Evolutionary conservation across 2,329 filamentous ascomycete species (phyloP), one percentile per base, ranked within the genome.

Genomic region (Colletotrichum sp.): DNA sequence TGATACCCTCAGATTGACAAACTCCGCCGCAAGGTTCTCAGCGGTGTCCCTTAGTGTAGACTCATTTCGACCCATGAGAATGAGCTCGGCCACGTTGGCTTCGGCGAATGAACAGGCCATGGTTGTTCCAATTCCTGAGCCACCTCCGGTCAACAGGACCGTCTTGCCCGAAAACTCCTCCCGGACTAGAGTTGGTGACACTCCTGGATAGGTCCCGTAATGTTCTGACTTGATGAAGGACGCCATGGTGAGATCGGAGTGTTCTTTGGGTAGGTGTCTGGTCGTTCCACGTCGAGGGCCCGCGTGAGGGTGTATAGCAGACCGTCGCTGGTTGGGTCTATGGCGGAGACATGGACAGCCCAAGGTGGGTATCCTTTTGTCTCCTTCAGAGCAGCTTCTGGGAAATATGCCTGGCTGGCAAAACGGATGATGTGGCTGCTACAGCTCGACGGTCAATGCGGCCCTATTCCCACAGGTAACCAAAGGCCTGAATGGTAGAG

Each of bases 131-230:
- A 95, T 92, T 30, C 93, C 92, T 0, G 88, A 89, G 1, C 90
- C 90, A n/a, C 89, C 92, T 55, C 93, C 93, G 2, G 92, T 93
- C 80, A 95, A 91, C 15, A 95, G 86, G 7, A 93, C 90, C 1
- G 88, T 92, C 28, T 82, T 82, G 28, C 86, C 86, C 4, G 32
- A 43, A n/a, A 69, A 60, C 52, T 69, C 66, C 18, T 60, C 66
- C 13, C 30, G 30, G 24, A 69, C 52, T 58, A 58, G 66, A 21
- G 66, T 43, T 16, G 66, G 66, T 6, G 66, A 69, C 24, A 69
- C 30, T 6, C 55, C 66, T 15, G 66, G 34, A 36, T 69, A 69
- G 7, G 66, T 69, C 34, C 60, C 52, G 32, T 26, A 69, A 24
- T 60, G 66, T 24, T 38, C 52, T 24, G 55, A 69, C 32, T 69